These are phyloP conservation scores for Parsonsia alboflavescens DNA, from an alignment of 257 asterid species.

Conservation along the genomic window DNA sequence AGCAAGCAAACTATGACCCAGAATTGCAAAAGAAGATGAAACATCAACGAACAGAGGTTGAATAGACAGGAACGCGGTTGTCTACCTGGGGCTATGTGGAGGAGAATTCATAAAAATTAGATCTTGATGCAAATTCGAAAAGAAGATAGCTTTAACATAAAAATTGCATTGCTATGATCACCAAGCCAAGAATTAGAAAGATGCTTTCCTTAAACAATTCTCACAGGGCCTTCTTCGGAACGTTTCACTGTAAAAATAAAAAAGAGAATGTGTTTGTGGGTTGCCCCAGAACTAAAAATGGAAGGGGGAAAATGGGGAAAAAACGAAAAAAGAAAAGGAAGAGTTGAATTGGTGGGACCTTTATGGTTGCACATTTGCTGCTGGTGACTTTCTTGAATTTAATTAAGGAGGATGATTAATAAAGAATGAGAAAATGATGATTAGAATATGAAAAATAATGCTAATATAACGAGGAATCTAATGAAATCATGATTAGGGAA, in stretches of 20 bases:
- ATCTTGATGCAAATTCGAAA: conserved; percentile 41
- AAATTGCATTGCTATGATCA: conserved; percentile 31
- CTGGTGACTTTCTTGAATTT: conserved; percentile 37
- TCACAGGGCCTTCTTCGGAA: conserved; percentile 40
- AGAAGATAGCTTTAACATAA: conserved; percentile 24
- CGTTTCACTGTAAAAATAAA: conserved; percentile 38
- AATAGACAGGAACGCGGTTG: conserved; percentile 21
- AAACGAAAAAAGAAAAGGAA: conserved; percentile 8
- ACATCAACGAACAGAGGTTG: conserved; percentile 8
- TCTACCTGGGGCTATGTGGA: conserved; percentile 31
- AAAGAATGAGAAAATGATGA: conserved; percentile 8
- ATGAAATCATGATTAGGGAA: conserved; percentile 16
- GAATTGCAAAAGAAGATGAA: conserved; percentile 4
- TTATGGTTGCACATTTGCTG: conserved; percentile 57
- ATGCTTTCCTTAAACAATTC: conserved; percentile 23
- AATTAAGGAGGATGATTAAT: conserved; percentile 17
- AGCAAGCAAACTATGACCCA: neutral
- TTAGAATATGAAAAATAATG: conserved; percentile 1
- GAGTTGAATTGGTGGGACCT: conserved; percentile 47
- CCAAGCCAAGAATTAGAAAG: conserved; percentile 25
- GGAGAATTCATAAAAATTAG: conserved; percentile 33
- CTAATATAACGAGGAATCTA: conserved; percentile 10
- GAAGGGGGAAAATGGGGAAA: conserved; percentile 19
- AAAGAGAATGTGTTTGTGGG: conserved; percentile 12
- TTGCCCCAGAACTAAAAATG: conserved; percentile 17